Conservation (phyloP, 2,329 filamentous ascomycete genomes). For the Akanthomyces dipterigenus region DNA sequence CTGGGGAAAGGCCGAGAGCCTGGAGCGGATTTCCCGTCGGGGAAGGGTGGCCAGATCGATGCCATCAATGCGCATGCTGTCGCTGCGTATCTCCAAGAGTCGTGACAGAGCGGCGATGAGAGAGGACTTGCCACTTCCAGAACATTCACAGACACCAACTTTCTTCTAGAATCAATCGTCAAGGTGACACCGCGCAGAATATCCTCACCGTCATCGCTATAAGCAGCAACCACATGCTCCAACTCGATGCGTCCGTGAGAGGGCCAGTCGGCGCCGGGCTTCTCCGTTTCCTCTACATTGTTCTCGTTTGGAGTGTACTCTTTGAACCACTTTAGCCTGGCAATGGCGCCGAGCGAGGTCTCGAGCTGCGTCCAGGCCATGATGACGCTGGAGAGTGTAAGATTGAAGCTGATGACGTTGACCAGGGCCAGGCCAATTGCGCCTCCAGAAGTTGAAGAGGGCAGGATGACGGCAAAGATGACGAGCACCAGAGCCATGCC, state of each 20-base stretch:
- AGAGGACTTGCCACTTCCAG: slow-evolving; percentile 45
- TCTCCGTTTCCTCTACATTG: background rate
- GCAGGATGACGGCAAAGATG: slow-evolving; percentile 4
- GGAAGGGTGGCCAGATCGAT: slow-evolving; percentile 34
- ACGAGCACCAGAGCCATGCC: slow-evolving; percentile 10
- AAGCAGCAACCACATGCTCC: slow-evolving; percentile 20
- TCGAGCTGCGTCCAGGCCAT: slow-evolving; percentile 30
- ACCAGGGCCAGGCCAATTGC: slow-evolving; percentile 18
- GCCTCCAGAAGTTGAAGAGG: background rate
- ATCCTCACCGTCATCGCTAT: slow-evolving; percentile 12
- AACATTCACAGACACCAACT: slow-evolving; percentile 44
- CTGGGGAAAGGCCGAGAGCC: slow-evolving; percentile 41
- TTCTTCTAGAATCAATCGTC: slow-evolving; percentile 30
- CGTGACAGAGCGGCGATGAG: slow-evolving; percentile 40
- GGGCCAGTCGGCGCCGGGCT: slow-evolving; percentile 21
- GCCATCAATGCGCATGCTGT: slow-evolving; percentile 36
- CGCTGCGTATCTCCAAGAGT: slow-evolving; percentile 35
- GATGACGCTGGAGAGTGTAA: slow-evolving; percentile 26
- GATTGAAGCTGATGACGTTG: slow-evolving; percentile 23
- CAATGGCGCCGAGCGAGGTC: slow-evolving; percentile 29
- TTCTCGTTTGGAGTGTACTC: slow-evolving; percentile 23
- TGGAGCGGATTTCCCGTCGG: slow-evolving; percentile 35
- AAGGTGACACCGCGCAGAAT: slow-evolving; percentile 17
- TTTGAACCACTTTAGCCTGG: slow-evolving; percentile 27
- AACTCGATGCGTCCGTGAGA: slow-evolving; percentile 21